phyloP scores from a whole-genome alignment of 495 filamentous ascomycete species.

The Hypoxylon trugodes region DNA sequence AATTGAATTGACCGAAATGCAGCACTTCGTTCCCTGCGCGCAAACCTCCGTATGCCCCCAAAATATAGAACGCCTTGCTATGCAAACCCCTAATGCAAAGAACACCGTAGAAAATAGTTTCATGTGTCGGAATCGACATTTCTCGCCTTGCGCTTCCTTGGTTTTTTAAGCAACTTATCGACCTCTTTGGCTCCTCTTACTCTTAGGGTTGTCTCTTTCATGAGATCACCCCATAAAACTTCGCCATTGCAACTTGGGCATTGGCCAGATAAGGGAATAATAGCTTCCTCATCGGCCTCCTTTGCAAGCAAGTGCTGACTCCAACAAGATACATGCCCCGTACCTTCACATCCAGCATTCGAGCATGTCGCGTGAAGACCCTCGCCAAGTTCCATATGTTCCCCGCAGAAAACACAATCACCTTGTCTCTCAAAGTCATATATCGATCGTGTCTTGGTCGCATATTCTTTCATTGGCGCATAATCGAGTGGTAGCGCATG shows the following conservation, averaged over 20 bases:
- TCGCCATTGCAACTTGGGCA: conserved; percentile 75
- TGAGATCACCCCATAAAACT: conserved; percentile 77
- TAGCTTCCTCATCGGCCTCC: conserved; percentile 50
- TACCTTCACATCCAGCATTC: conserved; percentile 67
- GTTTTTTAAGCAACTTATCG: conserved; percentile 68
- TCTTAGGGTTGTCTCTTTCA: conserved; percentile 81
- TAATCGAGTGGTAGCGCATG: conserved; percentile 74
- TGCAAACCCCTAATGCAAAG: background rate
- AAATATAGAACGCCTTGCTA: conserved; percentile 19
- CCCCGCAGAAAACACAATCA: conserved; percentile 70
- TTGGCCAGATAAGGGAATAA: conserved; percentile 73
- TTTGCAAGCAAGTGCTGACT: conserved; percentile 67
- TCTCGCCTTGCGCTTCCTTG: conserved; percentile 43
- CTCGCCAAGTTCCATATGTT: conserved; percentile 53
- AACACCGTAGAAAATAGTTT: background rate
- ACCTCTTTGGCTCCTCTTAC: conserved; percentile 71
- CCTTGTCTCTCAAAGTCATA: conserved; percentile 67
- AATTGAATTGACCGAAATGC: too few species aligned
- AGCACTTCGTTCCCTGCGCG: too few species aligned
- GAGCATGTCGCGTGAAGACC: conserved; percentile 76
- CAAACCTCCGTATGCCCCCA: too few species aligned
- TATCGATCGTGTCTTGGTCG: conserved; percentile 74
- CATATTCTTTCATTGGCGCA: conserved; percentile 66
- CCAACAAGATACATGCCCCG: conserved; percentile 81
- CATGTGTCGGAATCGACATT: conserved; percentile 7